These are phyloP conservation scores for Neonectria coccinea DNA, from an alignment of 2,329 filamentous ascomycete species.

Conservation along the genomic window DNA sequence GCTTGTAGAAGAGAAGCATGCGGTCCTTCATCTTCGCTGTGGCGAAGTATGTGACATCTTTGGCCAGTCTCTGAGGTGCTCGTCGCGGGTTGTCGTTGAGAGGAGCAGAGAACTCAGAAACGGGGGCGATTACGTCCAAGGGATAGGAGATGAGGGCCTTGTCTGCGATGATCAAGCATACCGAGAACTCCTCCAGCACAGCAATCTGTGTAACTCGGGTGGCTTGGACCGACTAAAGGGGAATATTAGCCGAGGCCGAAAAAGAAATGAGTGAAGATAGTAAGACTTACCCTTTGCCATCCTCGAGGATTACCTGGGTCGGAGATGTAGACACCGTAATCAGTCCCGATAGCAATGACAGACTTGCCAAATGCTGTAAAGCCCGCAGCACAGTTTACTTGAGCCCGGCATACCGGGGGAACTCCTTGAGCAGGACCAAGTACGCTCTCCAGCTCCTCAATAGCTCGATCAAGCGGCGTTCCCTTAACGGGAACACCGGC, in stretches of 20 bases:
- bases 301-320: slow-evolving; percentile 90
- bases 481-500: slow-evolving; percentile 82
- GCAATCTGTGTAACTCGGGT: slow-evolving; percentile 89
- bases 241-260: slow-evolving; percentile 34
- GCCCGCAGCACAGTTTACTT: slow-evolving; percentile 92
- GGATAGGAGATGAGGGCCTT: slow-evolving; percentile 94
- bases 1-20: slow-evolving; percentile 95
- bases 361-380: slow-evolving; percentile 87
- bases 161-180: slow-evolving; percentile 92
- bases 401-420: slow-evolving; percentile 82
- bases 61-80: slow-evolving; percentile 91
- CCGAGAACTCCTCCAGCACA: slow-evolving; percentile 93
- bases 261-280: neutral
- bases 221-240: slow-evolving; percentile 76
- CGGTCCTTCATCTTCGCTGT: slow-evolving; percentile 98
- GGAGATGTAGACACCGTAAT: slow-evolving; percentile 92
- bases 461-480: slow-evolving; percentile 91
- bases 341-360: slow-evolving; percentile 94
- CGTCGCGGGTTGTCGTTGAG: slow-evolving; percentile 79
- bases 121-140: slow-evolving; percentile 81
- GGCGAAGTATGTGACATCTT: slow-evolving; percentile 96
- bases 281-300: slow-evolving; percentile 81
- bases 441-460: slow-evolving; percentile 85
- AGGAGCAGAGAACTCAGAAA: slow-evolving; percentile 71
- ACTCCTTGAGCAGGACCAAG: slow-evolving; percentile 79